phyloP scores from a whole-genome alignment of 176 grass and related monocot species.

The Ensete glaucum region DNA sequence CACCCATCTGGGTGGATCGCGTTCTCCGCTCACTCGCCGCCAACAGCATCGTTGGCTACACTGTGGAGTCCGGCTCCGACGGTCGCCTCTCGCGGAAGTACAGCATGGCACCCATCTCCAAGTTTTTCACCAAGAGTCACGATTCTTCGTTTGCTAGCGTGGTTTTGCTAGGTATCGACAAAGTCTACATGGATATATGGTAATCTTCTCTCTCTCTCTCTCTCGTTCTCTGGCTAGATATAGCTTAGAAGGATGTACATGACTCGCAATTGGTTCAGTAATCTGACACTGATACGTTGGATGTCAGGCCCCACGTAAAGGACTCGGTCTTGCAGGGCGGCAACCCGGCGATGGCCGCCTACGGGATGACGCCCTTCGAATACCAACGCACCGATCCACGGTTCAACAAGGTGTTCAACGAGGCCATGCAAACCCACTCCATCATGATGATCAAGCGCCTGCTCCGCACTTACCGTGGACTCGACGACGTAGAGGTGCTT shows the following conservation, averaged over 20 bases:
- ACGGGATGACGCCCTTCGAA: constrained; percentile 82
- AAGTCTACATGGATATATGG: constrained; percentile 93
- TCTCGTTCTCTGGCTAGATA: no score
- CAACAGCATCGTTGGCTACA: constrained; percentile 48
- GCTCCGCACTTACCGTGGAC: constrained; percentile 55
- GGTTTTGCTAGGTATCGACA: constrained; percentile 76
- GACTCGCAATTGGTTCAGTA: not conserved
- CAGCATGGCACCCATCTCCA: no score
- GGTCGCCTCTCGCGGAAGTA: constrained; percentile 3
- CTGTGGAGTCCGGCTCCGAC: constrained; percentile 33
- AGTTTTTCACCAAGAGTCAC: constrained; percentile 40
- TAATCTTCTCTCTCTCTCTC: not conserved
- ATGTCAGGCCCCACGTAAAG: constrained; percentile 65
- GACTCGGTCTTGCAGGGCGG: constrained; percentile 63
- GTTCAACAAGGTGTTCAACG: constrained; percentile 91
- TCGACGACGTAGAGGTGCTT: constrained; percentile 42
- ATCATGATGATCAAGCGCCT: constrained; percentile 73
- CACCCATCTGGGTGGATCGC: constrained; percentile 60
- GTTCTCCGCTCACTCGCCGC: constrained; percentile 62
- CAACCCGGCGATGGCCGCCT: constrained; percentile 82
- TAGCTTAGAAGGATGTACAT: no score
- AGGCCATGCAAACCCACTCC: constrained; percentile 72
- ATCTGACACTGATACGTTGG: not conserved
- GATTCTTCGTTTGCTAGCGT: constrained; percentile 73
- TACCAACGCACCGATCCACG: constrained; percentile 70